Evolutionary conservation across 768 basidiomycete species (phyloP).

Genomic region (Tephrocybe sp.): DNA sequence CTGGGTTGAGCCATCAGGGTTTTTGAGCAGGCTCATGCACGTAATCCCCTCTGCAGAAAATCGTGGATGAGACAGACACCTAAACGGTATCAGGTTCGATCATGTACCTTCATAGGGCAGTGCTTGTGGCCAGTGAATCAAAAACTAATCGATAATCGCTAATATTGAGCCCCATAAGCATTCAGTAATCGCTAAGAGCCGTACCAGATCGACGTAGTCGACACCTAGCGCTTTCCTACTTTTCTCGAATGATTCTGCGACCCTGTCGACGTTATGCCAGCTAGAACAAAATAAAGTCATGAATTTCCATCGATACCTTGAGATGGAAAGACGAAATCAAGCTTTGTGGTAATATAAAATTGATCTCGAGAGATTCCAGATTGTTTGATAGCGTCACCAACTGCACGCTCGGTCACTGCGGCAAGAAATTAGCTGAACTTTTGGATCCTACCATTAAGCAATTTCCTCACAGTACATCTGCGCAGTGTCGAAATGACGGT

Average conservation of each 20-base stretch:
- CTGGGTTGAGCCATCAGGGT: constrained; percentile 31
- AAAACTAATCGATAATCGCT: constrained; percentile 29
- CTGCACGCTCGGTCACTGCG: constrained; percentile 35
- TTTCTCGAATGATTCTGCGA: constrained; percentile 38
- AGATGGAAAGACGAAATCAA: constrained; percentile 27
- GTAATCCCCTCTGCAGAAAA: constrained; percentile 14
- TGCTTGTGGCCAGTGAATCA: constrained; percentile 50
- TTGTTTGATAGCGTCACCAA: constrained; percentile 41
- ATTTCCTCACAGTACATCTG: constrained; percentile 25
- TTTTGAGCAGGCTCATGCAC: constrained; percentile 6
- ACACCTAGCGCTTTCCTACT: constrained; percentile 37
- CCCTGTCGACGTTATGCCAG: constrained; percentile 26
- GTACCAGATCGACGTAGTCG: constrained; percentile 47
- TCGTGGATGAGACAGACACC: background rate
- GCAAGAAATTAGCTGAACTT: background rate
- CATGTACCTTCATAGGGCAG: constrained; percentile 27
- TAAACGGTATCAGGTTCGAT: background rate
- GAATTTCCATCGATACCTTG: background rate
- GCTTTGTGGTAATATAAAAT: constrained; percentile 49
- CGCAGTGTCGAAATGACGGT: constrained; percentile 41
- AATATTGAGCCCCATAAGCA: background rate
- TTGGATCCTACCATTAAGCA: no score
- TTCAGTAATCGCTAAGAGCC: background rate
- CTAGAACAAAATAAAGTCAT: background rate
- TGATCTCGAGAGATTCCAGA: constrained; percentile 49